Percentiles rank a stretch among this genome's conserved stretches.
Evolutionary conservation across 1,284 basidiomycete genomes (phyloP).

Genomic region (Ceratobasidium sp.): DNA sequence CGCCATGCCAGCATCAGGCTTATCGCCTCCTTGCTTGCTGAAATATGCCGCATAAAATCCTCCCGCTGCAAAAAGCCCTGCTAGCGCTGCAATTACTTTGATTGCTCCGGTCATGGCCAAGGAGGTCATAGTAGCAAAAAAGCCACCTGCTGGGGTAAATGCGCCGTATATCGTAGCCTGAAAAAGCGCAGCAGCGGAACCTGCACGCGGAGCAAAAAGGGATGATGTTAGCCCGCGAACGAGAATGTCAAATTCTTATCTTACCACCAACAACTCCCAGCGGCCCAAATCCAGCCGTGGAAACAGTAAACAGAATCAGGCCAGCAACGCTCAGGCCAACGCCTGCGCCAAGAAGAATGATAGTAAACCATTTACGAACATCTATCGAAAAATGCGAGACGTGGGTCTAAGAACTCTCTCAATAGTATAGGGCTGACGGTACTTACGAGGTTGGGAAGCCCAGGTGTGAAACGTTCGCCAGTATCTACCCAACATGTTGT

Average conservation of each 20-base stretch:
- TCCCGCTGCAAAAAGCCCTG: too few species aligned
- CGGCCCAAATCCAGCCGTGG: conserved; percentile 12
- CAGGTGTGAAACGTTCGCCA: background rate
- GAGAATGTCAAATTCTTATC: background rate
- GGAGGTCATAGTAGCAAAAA: conserved; percentile 7
- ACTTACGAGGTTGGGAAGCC: background rate
- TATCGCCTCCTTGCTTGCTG: too few species aligned
- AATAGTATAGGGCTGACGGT: too few species aligned
- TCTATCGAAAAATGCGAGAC: too few species aligned
- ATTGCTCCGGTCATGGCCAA: conserved; percentile 5
- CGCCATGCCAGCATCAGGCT: too few species aligned
- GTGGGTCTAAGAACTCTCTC: too few species aligned
- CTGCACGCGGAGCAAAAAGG: background rate
- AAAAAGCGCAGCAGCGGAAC: background rate
- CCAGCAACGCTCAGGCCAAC: background rate
- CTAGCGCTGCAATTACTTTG: background rate
- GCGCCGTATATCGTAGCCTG: background rate
- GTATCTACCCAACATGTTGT: too few species aligned
- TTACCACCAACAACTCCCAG: conserved; percentile 11
- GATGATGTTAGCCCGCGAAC: background rate
- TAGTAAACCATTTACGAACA: too few species aligned
- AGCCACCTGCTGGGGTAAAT: conserved; percentile 1
- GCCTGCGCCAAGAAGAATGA: background rate
- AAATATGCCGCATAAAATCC: too few species aligned
- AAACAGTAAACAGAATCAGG: background rate